Evolutionary conservation across 2,329 filamentous ascomycete species (phyloP).

Genomic region (Emergomyces orientalis): DNA sequence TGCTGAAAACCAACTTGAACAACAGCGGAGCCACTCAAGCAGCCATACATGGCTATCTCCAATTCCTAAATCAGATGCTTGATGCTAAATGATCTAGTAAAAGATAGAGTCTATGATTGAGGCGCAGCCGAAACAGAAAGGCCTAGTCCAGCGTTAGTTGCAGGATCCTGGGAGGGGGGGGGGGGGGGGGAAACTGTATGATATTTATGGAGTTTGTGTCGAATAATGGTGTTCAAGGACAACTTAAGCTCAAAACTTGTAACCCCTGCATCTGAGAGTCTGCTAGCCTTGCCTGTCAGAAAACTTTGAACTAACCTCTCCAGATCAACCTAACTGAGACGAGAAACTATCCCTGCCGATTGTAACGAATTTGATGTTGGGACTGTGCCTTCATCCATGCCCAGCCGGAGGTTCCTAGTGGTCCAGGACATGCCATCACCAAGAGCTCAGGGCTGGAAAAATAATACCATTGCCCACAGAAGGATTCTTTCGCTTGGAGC

Average conservation of each 20-base stretch:
- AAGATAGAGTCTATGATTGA: no score
- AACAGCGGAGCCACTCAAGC: neutral
- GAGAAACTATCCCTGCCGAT: neutral
- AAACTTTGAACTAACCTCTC: neutral
- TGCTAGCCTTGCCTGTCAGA: neutral
- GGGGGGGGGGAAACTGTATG: no score
- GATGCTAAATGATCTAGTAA: no score
- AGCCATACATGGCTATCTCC: neutral
- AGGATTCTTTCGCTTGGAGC: no score
- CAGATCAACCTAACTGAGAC: neutral
- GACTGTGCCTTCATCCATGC: neutral
- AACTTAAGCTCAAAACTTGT: neutral
- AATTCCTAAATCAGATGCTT: no score
- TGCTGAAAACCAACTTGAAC: neutral
- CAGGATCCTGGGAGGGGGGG: no score
- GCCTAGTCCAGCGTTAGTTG: neutral
- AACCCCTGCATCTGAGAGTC: neutral
- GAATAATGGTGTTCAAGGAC: neutral
- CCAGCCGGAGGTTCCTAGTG: neutral
- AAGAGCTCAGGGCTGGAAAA: no score
- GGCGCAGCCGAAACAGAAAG: no score
- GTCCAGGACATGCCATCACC: no score
- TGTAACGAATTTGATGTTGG: neutral
- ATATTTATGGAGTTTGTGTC: no score
- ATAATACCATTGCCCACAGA: no score